Base-by-base conservation (phyloP, 192 early-diverging fungal genomes). In the Gorgonomyces haynaldii region DNA sequence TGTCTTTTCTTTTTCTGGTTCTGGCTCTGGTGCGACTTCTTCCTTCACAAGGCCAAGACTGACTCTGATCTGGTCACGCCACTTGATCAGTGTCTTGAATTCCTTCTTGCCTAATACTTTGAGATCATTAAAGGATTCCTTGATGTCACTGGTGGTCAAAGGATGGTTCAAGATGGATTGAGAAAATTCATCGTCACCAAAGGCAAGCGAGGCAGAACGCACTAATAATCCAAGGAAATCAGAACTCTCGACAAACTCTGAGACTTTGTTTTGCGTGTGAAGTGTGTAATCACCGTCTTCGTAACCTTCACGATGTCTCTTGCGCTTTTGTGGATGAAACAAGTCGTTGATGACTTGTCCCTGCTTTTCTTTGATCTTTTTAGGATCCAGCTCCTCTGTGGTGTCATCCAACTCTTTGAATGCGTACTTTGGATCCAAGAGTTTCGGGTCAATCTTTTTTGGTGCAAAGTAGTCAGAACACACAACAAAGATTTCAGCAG, bases 401-500 rank as follows among this genome's bases (percentile, higher is more conserved):
- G 63, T 65, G 32, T 78, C 72, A 42, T 91, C 81, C 32, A 95
- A 61, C 42, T 98, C 91, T 53, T 88, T 83, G 64, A 98, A 98
- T 20, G 94, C 95, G 38, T 83, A 76, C 56, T 87, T 89, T 31
- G 91, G 79, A 57, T 96, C 92, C 39, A 98, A 72, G 57, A 98
- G 78, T 38, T 78, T 70, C 34, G 90, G 85, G 64, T 98, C 95
- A 58, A 98, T 86, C 62, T 88, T 86, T 61, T 90, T 90, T 32
- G 91, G 90, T 0, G 91, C 89, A 62, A 86, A 69, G 62, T 78
- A 98, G 49, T 86, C 89, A 21, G 79, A 70, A 70, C 95, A 98
- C 4, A 98, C 89, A 21, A 98, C 91, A 69, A 93, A 98, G 52
- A 98, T 98, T 82, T 98, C 95, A 4, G 95, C 95, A 40, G 95